phyloP scores from a whole-genome alignment of 2,329 filamentous ascomycete genomes.

The Thelonectria blattea region DNA sequence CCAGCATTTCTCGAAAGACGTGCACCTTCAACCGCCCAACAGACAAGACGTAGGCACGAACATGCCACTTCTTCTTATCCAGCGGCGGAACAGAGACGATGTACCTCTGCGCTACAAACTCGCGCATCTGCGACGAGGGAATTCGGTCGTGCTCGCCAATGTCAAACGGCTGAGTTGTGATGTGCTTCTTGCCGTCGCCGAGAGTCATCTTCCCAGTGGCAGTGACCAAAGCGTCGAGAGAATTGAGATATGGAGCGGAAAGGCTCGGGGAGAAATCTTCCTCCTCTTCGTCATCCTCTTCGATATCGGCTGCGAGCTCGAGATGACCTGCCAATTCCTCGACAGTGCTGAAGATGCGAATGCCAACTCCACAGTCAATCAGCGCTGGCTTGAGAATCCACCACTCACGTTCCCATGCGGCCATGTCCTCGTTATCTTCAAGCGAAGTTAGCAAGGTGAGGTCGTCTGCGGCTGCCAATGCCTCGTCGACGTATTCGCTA shows the following conservation, averaged over 20 bases:
- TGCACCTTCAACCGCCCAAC: constrained; percentile 47
- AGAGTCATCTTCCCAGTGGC: constrained; percentile 33
- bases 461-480: constrained; percentile 45
- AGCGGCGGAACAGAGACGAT: constrained; percentile 42
- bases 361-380: constrained; percentile 48
- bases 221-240: constrained; percentile 42
- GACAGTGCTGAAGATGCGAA: constrained; percentile 47
- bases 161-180: constrained; percentile 25
- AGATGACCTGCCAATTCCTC: constrained; percentile 45
- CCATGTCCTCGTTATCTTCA: constrained; percentile 42
- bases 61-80: constrained; percentile 46
- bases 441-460: constrained; percentile 43
- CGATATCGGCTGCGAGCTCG: constrained; percentile 45
- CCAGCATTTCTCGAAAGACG: constrained; percentile 46
- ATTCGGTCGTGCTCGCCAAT: constrained; percentile 44
- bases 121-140: constrained; percentile 45
- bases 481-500: constrained; percentile 47
- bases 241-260: constrained; percentile 36
- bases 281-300: constrained; percentile 34
- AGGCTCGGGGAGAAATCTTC: constrained; percentile 30
- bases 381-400: constrained; percentile 50
- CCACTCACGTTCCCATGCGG: constrained; percentile 42
- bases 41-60: constrained; percentile 44
- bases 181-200: constrained; percentile 11
- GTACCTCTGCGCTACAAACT: constrained; percentile 48